Evolutionary conservation across 2,329 filamentous ascomycete species (phyloP).

Genomic region (Ophiostoma ulmi): DNA sequence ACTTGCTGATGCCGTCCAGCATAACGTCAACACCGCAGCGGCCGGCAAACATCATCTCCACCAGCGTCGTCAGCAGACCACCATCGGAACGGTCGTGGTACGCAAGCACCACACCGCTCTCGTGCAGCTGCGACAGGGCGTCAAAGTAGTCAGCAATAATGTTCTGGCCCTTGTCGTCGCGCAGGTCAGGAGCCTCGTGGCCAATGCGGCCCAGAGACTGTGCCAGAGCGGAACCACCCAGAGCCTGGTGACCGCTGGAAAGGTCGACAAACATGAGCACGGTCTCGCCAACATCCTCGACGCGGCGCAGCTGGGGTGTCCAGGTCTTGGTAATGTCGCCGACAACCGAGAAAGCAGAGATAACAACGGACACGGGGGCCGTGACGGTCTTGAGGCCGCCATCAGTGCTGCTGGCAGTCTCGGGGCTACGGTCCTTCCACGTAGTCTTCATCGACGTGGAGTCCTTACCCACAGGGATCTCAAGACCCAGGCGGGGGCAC

Average conservation of each 20-base stretch:
- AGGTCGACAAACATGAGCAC: conserved; percentile 88
- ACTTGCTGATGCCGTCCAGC: conserved; percentile 66
- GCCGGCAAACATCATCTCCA: conserved; percentile 98
- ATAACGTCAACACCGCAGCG: conserved; percentile 82
- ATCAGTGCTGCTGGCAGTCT: conserved; percentile 30
- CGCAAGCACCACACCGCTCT: conserved; percentile 65
- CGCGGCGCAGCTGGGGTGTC: conserved; percentile 80
- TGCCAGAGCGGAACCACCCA: conserved; percentile 87
- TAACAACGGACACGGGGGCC: conserved; percentile 82
- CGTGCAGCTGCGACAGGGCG: conserved; percentile 63
- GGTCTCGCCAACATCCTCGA: conserved; percentile 84
- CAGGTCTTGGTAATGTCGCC: conserved; percentile 79
- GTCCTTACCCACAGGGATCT: conserved; percentile 95
- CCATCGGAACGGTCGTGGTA: conserved; percentile 95
- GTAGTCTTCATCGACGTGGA: conserved; percentile 99
- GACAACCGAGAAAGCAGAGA: conserved; percentile 85
- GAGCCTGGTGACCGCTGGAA: conserved; percentile 68
- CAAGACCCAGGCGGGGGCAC: conserved; percentile 83
- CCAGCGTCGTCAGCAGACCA: conserved; percentile 82
- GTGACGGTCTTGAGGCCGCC: conserved; percentile 69
- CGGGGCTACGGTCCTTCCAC: conserved; percentile 60
- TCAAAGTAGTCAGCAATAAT: conserved; percentile 74
- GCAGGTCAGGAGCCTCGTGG: conserved; percentile 78
- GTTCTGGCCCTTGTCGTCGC: conserved; percentile 45
- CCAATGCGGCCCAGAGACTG: conserved; percentile 86